Conservation (phyloP, 2,329 filamentous ascomycete species). For the Ceratocystis alfenasii region DNA sequence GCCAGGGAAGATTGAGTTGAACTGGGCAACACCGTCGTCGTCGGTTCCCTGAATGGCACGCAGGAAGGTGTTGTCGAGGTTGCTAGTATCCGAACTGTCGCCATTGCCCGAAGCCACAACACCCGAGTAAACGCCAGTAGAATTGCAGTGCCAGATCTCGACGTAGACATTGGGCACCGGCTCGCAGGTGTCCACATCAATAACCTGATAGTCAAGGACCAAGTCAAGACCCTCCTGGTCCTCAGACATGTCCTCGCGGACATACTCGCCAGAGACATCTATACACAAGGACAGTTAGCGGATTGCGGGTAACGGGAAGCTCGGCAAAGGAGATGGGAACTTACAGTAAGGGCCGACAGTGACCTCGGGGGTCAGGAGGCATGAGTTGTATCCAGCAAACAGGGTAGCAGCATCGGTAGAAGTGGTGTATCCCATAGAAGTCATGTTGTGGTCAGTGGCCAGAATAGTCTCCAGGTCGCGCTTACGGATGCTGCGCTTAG, state of each 20-base stretch:
- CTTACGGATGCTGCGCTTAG: constrained; percentile 28
- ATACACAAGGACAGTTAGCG: neutral
- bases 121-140: constrained; percentile 37
- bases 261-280: constrained; percentile 31
- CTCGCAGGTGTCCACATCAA: constrained; percentile 34
- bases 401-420: constrained; percentile 27
- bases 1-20: constrained; percentile 35
- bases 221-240: constrained; percentile 33
- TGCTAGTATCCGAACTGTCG: constrained; percentile 26
- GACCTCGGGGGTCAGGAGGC: constrained; percentile 39
- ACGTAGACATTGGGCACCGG: constrained; percentile 32
- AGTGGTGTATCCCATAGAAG: constrained; percentile 27
- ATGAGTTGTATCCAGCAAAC: constrained; percentile 33
- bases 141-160: constrained; percentile 37
- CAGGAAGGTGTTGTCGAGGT: constrained; percentile 31
- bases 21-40: constrained; percentile 32
- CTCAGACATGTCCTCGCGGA: constrained; percentile 34
- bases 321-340: constrained; percentile 1
- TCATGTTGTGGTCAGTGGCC: constrained; percentile 30
- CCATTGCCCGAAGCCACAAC: constrained; percentile 31
- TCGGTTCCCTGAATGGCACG: constrained; percentile 34
- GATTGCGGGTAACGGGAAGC: neutral
- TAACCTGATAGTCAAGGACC: constrained; percentile 34
- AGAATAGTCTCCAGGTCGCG: constrained; percentile 28
- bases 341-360: constrained; percentile 39